phyloP scores from a whole-genome alignment of 495 filamentous ascomycete species.

The Daldinia decipiens region DNA sequence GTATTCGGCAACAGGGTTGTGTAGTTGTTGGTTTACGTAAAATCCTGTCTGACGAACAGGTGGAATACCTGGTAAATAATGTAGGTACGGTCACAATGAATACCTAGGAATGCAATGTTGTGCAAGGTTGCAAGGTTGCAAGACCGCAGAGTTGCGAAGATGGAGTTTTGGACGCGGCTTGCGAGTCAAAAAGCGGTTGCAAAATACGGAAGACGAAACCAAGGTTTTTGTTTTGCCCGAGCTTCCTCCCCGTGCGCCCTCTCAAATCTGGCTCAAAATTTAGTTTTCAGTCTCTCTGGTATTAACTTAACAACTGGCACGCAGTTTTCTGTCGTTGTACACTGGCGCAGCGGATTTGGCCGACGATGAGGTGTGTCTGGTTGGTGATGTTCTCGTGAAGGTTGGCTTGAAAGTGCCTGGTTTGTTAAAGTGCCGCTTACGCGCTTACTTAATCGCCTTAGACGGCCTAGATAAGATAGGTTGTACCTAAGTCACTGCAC shows the following conservation, averaged over 20 bases:
- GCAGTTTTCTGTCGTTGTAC: slow-evolving; percentile 7
- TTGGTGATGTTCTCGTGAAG: slow-evolving; percentile 41
- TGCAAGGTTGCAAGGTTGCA: background rate
- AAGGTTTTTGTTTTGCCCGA: slow-evolving; percentile 17
- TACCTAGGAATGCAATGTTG: background rate
- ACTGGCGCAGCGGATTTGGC: slow-evolving; percentile 21
- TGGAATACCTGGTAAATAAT: slow-evolving; percentile 2
- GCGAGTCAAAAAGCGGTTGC: slow-evolving; percentile 3
- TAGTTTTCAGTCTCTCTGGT: slow-evolving; percentile 20
- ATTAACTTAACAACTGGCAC: slow-evolving; percentile 8
- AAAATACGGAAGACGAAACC: slow-evolving; percentile 19
- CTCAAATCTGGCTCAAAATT: slow-evolving; percentile 19
- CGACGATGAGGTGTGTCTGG: slow-evolving; percentile 8
- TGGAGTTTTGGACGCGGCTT: slow-evolving; percentile 21
- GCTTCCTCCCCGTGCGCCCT: slow-evolving; percentile 31
- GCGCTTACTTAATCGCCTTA: slow-evolving; percentile 36
- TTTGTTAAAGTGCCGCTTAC: slow-evolving; percentile 38
- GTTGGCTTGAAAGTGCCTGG: slow-evolving; percentile 31
- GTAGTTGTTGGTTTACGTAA: background rate
- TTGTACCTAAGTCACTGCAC: background rate
- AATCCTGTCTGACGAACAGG: background rate
- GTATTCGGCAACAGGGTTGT: background rate
- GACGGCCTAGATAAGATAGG: slow-evolving; percentile 4
- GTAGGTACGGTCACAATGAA: slow-evolving; percentile 3
- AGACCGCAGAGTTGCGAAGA: background rate